Evolutionary conservation across 208 protist genomes (phyloP).

Genomic region (Leishmania lainsoni): DNA sequence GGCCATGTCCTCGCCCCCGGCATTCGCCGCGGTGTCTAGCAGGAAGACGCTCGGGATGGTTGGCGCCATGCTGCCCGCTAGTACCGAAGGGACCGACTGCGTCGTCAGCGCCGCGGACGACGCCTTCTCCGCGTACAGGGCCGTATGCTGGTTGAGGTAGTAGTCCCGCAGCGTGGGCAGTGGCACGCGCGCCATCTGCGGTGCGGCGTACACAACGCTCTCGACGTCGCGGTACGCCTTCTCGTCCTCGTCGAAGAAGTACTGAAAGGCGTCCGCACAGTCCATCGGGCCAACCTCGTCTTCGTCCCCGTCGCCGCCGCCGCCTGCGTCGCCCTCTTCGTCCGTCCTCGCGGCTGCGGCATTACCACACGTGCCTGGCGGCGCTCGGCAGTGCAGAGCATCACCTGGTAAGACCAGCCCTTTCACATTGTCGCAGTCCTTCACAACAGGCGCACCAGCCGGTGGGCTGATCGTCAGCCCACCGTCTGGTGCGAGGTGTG

Average conservation of each 20-base stretch:
- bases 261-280: slow-evolving; percentile 53
- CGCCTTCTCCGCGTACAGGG: background rate
- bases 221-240: slow-evolving; percentile 31
- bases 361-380: background rate
- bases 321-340: background rate
- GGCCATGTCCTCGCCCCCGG: background rate
- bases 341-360: background rate
- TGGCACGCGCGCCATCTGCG: slow-evolving; percentile 9
- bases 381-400: background rate
- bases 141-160: slow-evolving; percentile 19
- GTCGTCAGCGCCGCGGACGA: background rate
- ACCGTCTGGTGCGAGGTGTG: background rate
- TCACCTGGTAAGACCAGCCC: background rate
- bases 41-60: background rate
- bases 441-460: background rate
- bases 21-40: background rate
- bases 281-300: slow-evolving; percentile 48
- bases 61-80: background rate
- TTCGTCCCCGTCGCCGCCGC: background rate
- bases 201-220: slow-evolving; percentile 37
- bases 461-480: background rate
- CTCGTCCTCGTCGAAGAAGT: slow-evolving; percentile 34
- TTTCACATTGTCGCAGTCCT: background rate
- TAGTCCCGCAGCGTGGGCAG: background rate
- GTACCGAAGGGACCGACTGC: no score